Evolutionary conservation across 108 stramenopile species (phyloP).

Genomic region (Stephanodiscus triporus): DNA sequence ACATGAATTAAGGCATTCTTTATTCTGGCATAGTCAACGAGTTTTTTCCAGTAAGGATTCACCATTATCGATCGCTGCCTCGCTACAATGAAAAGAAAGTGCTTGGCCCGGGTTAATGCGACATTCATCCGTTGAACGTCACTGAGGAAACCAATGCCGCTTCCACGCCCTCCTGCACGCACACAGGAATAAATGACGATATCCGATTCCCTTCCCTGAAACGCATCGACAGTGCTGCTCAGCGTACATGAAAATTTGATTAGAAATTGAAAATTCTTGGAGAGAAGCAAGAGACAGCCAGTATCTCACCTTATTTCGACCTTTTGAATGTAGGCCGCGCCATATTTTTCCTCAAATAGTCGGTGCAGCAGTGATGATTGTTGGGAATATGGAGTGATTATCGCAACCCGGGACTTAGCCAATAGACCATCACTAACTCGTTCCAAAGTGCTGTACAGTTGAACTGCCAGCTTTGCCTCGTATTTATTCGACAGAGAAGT

Average conservation of each 20-base stretch:
- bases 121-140: slow-evolving; percentile 92
- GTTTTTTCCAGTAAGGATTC: slow-evolving; percentile 51
- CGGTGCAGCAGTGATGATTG: slow-evolving; percentile 56
- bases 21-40: slow-evolving; percentile 36
- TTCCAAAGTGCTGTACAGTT: slow-evolving; percentile 45
- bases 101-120: slow-evolving; percentile 73
- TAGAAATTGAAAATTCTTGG: neutral
- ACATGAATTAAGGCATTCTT: slow-evolving; percentile 44
- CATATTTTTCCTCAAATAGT: slow-evolving; percentile 34
- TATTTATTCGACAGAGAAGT: slow-evolving; percentile 45
- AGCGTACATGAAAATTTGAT: neutral
- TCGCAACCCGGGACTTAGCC: slow-evolving; percentile 48
- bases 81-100: slow-evolving; percentile 54
- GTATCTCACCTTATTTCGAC: slow-evolving; percentile 47
- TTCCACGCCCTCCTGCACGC: slow-evolving; percentile 51
- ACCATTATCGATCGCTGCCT: slow-evolving; percentile 43
- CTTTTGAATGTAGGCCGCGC: slow-evolving; percentile 32
- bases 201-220: slow-evolving; percentile 78
- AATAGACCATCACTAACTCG: slow-evolving; percentile 38
- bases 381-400: slow-evolving; percentile 80
- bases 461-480: slow-evolving; percentile 45
- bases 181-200: slow-evolving; percentile 74
- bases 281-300: neutral
- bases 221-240: slow-evolving; percentile 78
- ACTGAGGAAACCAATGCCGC: slow-evolving; percentile 78